Evolutionary conservation across 2,329 filamentous ascomycete species (phyloP), one percentile per base, ranked within the genome.

Genomic region (Aspergillus pseudoviridinutans): DNA sequence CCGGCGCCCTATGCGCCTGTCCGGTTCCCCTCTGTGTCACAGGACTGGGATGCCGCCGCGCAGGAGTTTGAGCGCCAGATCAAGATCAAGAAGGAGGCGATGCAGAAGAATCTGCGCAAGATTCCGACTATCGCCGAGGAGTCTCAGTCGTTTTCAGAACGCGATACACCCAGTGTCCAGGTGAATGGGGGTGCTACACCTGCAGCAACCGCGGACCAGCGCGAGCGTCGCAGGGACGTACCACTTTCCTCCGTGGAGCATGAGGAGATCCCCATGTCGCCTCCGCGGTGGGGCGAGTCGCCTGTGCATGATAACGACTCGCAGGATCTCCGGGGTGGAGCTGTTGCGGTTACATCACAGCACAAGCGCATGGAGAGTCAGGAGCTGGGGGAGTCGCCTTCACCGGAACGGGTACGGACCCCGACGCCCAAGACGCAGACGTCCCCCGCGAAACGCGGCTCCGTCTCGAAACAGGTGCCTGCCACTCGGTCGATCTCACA

Each of bases 1-100:
- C 70, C 72, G 8, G 51, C 65, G 3, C 17, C 49, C 1, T 58
- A 68, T 29, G 55, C 62, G 0, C 64, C 67, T 20, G 56, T 64
- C 14, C 66, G 73, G 27, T 74, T 70, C 50, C 63, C 67, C 4
- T 76, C 74, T 2, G 71, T 75, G 4, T 59, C 64, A 2, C 71
- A 71, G 46, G 74, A 76, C 50, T 75, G 73, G 69, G 66, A 68
- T 9, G 65, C 64, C 14, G 66, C 68, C 2, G 64, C 64, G 2
- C 41, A 63, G 24, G 50, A 64, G 9, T 64, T 58, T 25, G 62
- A 68, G 55, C 56, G 57, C 38, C 22, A 58, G 47, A 35, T 57
- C 38, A 12, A 64, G 54, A 51, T 46, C 14, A 64, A 60, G 42
- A 61, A 64, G 49, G 49, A 60, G 28, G 56, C 52, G 1, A 55